phyloP scores from a whole-genome alignment of 352 stramenopile species.

The Phytophthora litchii region DNA sequence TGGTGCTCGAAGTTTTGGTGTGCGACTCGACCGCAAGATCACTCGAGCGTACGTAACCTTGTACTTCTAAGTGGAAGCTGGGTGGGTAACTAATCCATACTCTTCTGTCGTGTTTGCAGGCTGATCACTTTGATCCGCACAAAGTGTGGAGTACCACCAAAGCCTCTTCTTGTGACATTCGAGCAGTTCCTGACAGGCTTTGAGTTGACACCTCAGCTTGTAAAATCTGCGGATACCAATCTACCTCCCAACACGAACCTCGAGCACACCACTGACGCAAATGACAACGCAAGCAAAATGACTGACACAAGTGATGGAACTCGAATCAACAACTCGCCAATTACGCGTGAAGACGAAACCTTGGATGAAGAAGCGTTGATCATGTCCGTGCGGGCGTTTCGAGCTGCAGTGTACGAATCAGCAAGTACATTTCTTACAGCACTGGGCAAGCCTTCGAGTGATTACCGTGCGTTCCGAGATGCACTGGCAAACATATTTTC shows the following conservation, averaged over 20 bases:
- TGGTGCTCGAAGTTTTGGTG: slow-evolving; percentile 48
- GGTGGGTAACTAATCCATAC: slow-evolving; percentile 11
- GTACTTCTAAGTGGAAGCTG: not conserved
- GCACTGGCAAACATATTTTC: slow-evolving; percentile 57
- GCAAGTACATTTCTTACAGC: slow-evolving; percentile 38
- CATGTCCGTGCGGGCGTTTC: slow-evolving; percentile 37
- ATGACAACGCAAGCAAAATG: not conserved
- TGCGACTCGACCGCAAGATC: slow-evolving; percentile 66
- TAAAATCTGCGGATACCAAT: not conserved
- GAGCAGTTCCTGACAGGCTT: slow-evolving; percentile 67
- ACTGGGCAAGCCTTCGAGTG: slow-evolving; percentile 21
- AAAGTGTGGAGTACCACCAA: slow-evolving; percentile 43
- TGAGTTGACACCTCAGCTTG: slow-evolving; percentile 30
- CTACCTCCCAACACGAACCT: not conserved
- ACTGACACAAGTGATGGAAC: not conserved
- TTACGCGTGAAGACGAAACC: slow-evolving; percentile 4
- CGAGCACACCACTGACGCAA: not conserved
- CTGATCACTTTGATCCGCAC: slow-evolving; percentile 60
- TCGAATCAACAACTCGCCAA: not conserved
- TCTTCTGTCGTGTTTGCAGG: slow-evolving; percentile 18
- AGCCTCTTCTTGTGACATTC: slow-evolving; percentile 50
- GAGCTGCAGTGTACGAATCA: slow-evolving; percentile 47
- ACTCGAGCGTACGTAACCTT: slow-evolving; percentile 54
- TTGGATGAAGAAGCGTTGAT: slow-evolving; percentile 45
- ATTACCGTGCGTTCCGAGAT: slow-evolving; percentile 64